phyloP scores from a whole-genome alignment of 148 eudicot species.

The Arbutus unedo region DNA sequence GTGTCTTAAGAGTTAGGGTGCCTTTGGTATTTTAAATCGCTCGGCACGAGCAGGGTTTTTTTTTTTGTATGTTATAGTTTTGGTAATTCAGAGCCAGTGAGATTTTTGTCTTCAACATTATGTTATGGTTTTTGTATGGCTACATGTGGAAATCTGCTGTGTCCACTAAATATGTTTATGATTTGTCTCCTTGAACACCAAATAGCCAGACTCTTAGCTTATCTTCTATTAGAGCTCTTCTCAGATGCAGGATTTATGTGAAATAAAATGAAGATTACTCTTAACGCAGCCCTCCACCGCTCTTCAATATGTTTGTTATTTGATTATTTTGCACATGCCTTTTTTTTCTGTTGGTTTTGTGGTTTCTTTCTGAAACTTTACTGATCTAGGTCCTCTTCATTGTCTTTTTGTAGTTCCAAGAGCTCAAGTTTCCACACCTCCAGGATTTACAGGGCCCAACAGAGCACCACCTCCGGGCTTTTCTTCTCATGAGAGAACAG shows the following conservation, averaged over 20 bases:
- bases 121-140: background rate
- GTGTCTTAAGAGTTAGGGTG: background rate
- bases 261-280: background rate
- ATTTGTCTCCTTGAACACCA: background rate
- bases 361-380: background rate
- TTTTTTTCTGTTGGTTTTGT: background rate
- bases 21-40: background rate
- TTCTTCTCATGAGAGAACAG: slow-evolving; percentile 59
- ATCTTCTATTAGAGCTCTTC: background rate
- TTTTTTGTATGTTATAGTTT: background rate
- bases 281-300: background rate
- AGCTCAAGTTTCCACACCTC: slow-evolving; percentile 84
- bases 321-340: background rate
- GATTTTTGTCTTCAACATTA: background rate
- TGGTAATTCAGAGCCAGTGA: background rate
- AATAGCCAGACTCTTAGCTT: background rate
- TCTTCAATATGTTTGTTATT: background rate
- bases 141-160: background rate
- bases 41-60: background rate
- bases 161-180: background rate
- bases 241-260: background rate
- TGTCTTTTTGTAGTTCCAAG: slow-evolving; percentile 49
- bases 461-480: slow-evolving; percentile 95
- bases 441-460: slow-evolving; percentile 75
- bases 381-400: background rate